Base-by-base conservation (phyloP, 768 basidiomycete species). In the Boletellus emodensis region DNA sequence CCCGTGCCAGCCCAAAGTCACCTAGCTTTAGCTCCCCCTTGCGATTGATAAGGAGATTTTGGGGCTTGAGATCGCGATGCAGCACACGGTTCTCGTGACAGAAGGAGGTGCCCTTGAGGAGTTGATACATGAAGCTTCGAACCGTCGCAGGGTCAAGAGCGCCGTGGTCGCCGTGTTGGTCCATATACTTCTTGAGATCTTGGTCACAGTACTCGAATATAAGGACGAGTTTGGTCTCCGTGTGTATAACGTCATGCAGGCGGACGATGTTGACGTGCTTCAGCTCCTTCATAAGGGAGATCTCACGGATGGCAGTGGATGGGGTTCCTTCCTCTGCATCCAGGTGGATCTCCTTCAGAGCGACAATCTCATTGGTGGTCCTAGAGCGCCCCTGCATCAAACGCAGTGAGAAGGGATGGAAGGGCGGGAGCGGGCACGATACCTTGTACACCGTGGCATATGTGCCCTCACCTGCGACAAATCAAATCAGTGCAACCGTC, bases 261-360 rank as follows among this genome's bases (percentile, higher is more conserved):
- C 96, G 85, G 65, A 99, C 92, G 65, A 99, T 95, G 73, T 99
- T 99, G 75, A 91, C 85, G 62, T 99, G 96, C 70, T 96, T 96
- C 63, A 99, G 85, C 67, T 99, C 96, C 69, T 99, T 98, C 94
- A 98, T 97, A 58, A 98, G 81, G 37, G 91, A 94, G 62, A 99
- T 98, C 77, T 99, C 96, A 41, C 96, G 87, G 67, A 99, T 99
- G 48, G 96, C 96, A 13, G 96, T 99, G 40, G 90, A 94, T 30
- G 96, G 96, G 0, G 96, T 99, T 32, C 96, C 96, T 73, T 99
- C 96, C 71, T 99, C 96, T 5, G 96, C 90, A 75, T 99, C 96
- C 53, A 99, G 87, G 64, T 98, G 94, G 57, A 99, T 99, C 75
- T 99, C 96, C 70, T 99, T 99, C 49, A 99, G 71, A 12, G 96